Percentiles rank a stretch among this genome's conserved stretches.
These are phyloP conservation scores for Fusarium neocosmosporiellum DNA, from an alignment of 2,329 filamentous ascomycete genomes.

Conservation along the genomic window DNA sequence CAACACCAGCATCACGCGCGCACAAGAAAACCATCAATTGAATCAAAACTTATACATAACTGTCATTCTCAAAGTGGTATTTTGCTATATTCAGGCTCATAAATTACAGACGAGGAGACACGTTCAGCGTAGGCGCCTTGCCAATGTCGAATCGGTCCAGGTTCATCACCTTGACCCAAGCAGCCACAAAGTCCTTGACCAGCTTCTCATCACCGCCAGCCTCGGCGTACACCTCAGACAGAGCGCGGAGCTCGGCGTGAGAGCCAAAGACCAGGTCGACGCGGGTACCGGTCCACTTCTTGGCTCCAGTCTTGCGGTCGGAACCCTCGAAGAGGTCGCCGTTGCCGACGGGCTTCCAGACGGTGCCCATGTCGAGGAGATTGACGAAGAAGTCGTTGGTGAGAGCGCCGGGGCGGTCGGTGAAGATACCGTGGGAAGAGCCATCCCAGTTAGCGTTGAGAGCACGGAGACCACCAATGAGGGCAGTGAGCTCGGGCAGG, in stretches of 20 bases:
- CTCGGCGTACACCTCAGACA: slow-evolving; percentile 76
- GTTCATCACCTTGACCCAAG: slow-evolving; percentile 81
- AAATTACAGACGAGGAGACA: slow-evolving; percentile 38
- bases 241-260: slow-evolving; percentile 77
- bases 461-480: slow-evolving; percentile 77
- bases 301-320: slow-evolving; percentile 73
- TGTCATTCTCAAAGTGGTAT: slow-evolving; percentile 37
- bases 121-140: slow-evolving; percentile 10
- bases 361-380: slow-evolving; percentile 74
- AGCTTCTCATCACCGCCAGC: slow-evolving; percentile 71
- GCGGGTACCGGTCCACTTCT: slow-evolving; percentile 78
- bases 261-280: slow-evolving; percentile 77
- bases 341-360: slow-evolving; percentile 63
- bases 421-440: slow-evolving; percentile 75
- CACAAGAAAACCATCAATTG: background rate
- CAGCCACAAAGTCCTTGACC: slow-evolving; percentile 75
- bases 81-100: slow-evolving; percentile 37
- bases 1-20: background rate
- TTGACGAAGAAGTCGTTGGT: slow-evolving; percentile 88
- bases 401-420: slow-evolving; percentile 72
- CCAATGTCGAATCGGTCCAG: slow-evolving; percentile 74
- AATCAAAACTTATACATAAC: background rate
- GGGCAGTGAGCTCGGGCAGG: slow-evolving; percentile 75
- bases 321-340: slow-evolving; percentile 71
- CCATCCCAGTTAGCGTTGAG: slow-evolving; percentile 79